Evolutionary conservation across 257 asterid genomes (phyloP), one percentile per base, ranked within the genome.

Genomic region (Plantago ovata): DNA sequence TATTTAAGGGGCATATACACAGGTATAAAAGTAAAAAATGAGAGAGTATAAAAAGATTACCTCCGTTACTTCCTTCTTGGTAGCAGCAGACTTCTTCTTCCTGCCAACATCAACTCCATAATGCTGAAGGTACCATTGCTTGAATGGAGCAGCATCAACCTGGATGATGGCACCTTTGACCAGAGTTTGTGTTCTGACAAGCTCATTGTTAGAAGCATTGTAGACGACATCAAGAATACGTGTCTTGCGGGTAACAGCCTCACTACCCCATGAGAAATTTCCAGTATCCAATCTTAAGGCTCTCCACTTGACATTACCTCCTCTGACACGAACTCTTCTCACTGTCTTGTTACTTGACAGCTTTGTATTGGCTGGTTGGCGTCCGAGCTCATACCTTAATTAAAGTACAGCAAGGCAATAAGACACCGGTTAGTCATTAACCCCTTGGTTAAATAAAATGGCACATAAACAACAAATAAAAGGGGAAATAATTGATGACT

Each of bases 371-470:
- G 80, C 80, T 2, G 83, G 67, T 36, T 77, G 83, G 18, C 80
- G 61, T 43, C 83, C 83, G 7, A 77, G 67, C 75, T 77, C 83
- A 45, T 73, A 77, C 79, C 83, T n/a, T n/a, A n/a, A n/a, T n/a
- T 77, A 39, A 52, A 28, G 19, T 23, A 7, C 10, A 38, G 28
- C n/a, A 61, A 13, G n/a, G n/a, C n/a, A n/a, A n/a, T n/a, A n/a
- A n/a, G n/a, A n/a, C n/a, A n/a, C n/a, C n/a, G n/a, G n/a, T n/a
- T n/a, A n/a, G n/a, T n/a, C n/a, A n/a, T n/a, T n/a, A n/a, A n/a
- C n/a, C n/a, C n/a, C n/a, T n/a, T n/a, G n/a, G n/a, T n/a, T n/a
- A n/a, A n/a, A n/a, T n/a, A n/a, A n/a, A n/a, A 6, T 1, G 36
- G 6, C 36, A 28, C 2, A n/a, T n/a, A 28, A n/a, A 4, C 4